Evolutionary conservation across 257 asterid genomes (phyloP), one percentile per base, ranked within the genome.

Genomic region (Penstemon newberryi): DNA sequence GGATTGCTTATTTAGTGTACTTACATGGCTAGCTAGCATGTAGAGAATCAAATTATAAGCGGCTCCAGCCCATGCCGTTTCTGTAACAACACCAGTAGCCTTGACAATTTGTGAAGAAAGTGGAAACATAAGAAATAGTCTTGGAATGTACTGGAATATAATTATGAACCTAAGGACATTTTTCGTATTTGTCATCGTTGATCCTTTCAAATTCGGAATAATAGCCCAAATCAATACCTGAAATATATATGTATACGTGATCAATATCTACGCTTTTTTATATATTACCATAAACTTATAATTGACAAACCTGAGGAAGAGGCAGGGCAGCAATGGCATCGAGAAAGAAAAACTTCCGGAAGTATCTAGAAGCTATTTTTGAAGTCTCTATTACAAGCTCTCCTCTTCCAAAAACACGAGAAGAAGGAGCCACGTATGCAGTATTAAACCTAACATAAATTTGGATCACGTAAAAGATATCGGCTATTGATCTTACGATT

Each of bases 31-130:
- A 57, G 99, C 99, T 63, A 94, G 71, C 95, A 94, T 94, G 89
- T 85, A 94, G 55, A 94, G 93, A 87, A 94, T 83, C 86, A 94
- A 84, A 66, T 94, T 91, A 57, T 94, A 94, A 69, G 99, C 99
- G 63, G 99, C 99, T 42, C 97, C 99, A 3, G 99, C 97, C 99
- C 99, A 93, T 2, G 97, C 97, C 0, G 97, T 90, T 76, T 90
- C 90, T 15, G 99, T 93, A 69, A 88, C 97, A 70, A 93, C 96
- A 52, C 99, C 99, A 1, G 97, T 87, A 65, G 97, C 85, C 82
- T 89, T 84, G 60, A 90, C 90, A 39, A 93, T 93, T 88, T 90
- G 95, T 6, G 96, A 79, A 9, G 96, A 87, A 63, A 93, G 82
- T 2, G 99, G 99, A 76, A 81, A 93, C 68, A 93, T 89, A 50